Base-by-base conservation (phyloP, 345 rosid genomes). In the Trapa bicornis region DNA sequence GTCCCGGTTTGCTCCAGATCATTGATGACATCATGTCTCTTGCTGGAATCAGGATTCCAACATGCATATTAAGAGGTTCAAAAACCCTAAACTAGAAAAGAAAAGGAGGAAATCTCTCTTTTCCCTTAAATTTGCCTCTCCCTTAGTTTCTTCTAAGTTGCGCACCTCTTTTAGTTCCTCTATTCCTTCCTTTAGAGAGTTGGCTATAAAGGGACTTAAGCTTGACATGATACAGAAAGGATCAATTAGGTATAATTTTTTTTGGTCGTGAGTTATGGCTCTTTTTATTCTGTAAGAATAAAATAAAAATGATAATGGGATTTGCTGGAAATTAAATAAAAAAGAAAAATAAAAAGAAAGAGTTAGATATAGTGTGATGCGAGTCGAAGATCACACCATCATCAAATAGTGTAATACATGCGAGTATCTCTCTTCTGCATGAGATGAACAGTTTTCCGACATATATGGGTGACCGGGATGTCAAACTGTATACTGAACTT, bases 31-130 rank as follows among this genome's bases (percentile, higher is more conserved):
- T 68, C 39, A 85, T 76, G 83, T 82, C 80, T 80, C 84, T 84
- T 0, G 80, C 80, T 70, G 89, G 89, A 79, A 84, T 80, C 87
- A 82, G 78, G 33, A 75, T 73, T 65, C 88, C 90, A 70, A 85
- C 85, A 45, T 82, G 81, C 88, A 87, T 82, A 70, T 71, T 75
- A 56, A 14, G 35, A 33, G 69, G 67, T 75, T 66, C 61, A 37
- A 45, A 68, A 78, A 67, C 73, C 78, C 82, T 73, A 69, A 48
- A 65, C 56, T 11, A 60, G 58, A 65, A 61, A 45, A 61, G 68
- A 67, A 75, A 68, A 61, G 43, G 16, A 65, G 68, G 48, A 58
- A 22, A 22, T 22, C 29, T 8, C 37, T 1, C 13, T 60, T 37
- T 17, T 14, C 38, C 9, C 22, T 0, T 60, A 3, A 9, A 60